Evolutionary conservation across 345 rosid genomes (phyloP), one percentile per base, ranked within the genome.

Genomic region (Punica granatum): DNA sequence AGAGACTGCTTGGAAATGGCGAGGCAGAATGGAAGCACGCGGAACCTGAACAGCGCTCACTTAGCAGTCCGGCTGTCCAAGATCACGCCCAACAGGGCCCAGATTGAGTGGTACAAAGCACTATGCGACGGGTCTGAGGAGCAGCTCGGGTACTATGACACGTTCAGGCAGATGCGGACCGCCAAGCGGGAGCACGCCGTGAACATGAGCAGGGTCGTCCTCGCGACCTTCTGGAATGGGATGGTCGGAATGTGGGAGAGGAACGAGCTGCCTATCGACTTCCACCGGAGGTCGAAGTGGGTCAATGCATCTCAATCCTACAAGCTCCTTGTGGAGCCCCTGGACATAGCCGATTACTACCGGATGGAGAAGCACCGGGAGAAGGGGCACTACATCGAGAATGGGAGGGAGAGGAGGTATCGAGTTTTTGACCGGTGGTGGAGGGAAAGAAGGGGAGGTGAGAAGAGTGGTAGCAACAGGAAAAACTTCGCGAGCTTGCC

Each of bases 381-480:
- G 6, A 77, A 53, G 33, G 81, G 80, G 0, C 91, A 87, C 69
- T 93, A 93, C 79, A 66, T 79, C 18, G 54, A 64, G 65, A 65
- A 75, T 33, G 91, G 92, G 67, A 84, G 98, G 59, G 82, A 68
- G 37, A 87, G 84, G 76, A 89, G 98, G 75, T 90, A 88, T 61
- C 75, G 64, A 67, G 79, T 83, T 31, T 80, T 90, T 0, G 97
- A 90, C 6, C 78, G 74, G 46, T 89, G 92, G 96, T 87, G 90
- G 92, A 72, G 42, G 18, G 69, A 68, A 26, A 28, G 23, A 67
- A 60, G 7, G 73, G 66, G n/a, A 16, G 41, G 46, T 0, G 69
- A 33, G 60, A 11, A 34, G 62, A 68, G 46, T 3, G 56, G 12
- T 30, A 10, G 34, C 5, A 28, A n/a, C 34, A 46, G 67, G 56